These are phyloP conservation scores for Hygrophila difformis DNA, from an alignment of 257 asterid genomes.

Conservation along the genomic window DNA sequence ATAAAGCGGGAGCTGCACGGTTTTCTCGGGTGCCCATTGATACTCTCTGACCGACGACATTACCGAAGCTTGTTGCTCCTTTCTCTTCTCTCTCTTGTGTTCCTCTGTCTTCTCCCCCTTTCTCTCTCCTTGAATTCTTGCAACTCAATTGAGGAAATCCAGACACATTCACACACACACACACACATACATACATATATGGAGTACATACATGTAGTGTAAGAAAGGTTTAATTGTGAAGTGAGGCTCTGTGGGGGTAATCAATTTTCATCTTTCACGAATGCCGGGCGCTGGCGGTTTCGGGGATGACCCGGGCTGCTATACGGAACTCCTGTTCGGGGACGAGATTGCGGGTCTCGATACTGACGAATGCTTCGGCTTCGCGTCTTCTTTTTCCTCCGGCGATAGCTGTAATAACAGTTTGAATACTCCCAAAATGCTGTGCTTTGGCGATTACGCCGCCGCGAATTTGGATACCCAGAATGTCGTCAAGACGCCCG, in stretches of 20 bases:
- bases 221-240: too few relatives aligned
- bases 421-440: slow-evolving; percentile 36
- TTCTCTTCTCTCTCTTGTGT: background rate
- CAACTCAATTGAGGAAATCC: slow-evolving; percentile 11
- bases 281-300: slow-evolving; percentile 42
- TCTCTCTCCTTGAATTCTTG: slow-evolving; percentile 17
- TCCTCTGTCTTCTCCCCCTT: slow-evolving; percentile 18
- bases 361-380: slow-evolving; percentile 25
- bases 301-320: slow-evolving; percentile 43
- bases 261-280: slow-evolving; percentile 24
- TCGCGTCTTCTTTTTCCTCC: slow-evolving; percentile 15
- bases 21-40: slow-evolving; percentile 41
- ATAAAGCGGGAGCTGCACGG: slow-evolving; percentile 24
- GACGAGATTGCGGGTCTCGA: background rate
- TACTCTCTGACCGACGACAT: slow-evolving; percentile 61
- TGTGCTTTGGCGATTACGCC: slow-evolving; percentile 50
- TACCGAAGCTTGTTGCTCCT: slow-evolving; percentile 34
- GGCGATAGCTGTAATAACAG: slow-evolving; percentile 3
- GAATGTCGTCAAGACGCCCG: slow-evolving; percentile 16
- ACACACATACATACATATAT: too few relatives aligned
- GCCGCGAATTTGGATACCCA: background rate
- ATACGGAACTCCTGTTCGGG: slow-evolving; percentile 56
- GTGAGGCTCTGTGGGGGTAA: too few relatives aligned
- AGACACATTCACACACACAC: background rate
- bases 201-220: too few relatives aligned